Percentiles rank a stretch among this genome's conserved stretches.
phyloP scores from a whole-genome alignment of 495 filamentous ascomycete species.

The Penicillium diatomitis region DNA sequence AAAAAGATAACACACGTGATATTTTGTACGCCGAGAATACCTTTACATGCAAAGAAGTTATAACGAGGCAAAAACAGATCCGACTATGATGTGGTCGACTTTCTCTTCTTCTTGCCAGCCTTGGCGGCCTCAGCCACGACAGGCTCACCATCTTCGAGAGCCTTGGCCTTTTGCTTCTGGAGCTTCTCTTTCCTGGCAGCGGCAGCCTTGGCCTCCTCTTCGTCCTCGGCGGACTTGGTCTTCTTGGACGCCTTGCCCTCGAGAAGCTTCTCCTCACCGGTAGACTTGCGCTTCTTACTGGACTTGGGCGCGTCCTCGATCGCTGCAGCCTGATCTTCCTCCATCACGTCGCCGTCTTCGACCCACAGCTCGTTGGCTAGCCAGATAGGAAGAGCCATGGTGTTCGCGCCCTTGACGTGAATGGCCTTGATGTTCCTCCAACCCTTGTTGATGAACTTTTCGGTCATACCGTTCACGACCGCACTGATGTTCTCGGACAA shows the following conservation, averaged over 20 bases:
- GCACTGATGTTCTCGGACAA: conserved; percentile 70
- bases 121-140: conserved; percentile 17
- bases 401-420: conserved; percentile 82
- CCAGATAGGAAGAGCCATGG: conserved; percentile 84
- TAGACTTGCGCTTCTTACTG: conserved; percentile 58
- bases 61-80: conserved; percentile 12
- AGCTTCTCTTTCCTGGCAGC: conserved; percentile 52
- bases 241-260: conserved; percentile 49
- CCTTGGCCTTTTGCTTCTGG: conserved; percentile 43
- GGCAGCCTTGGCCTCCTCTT: conserved; percentile 40
- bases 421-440: conserved; percentile 77
- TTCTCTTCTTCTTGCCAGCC: conserved; percentile 36
- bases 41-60: conserved; percentile 27
- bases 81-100: conserved; percentile 36
- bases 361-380: conserved; percentile 84
- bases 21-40: conserved; percentile 32
- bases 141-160: conserved; percentile 31
- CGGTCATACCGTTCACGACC: conserved; percentile 56
- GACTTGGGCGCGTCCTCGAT: conserved; percentile 45
- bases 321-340: conserved; percentile 39
- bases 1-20: conserved; percentile 21
- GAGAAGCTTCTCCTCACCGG: conserved; percentile 47
- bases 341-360: conserved; percentile 69
- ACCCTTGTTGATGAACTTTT: conserved; percentile 69
- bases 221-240: conserved; percentile 33